Conservation (phyloP, 192 early-diverging fungal species). For the Allomyces macrogynus region DNA sequence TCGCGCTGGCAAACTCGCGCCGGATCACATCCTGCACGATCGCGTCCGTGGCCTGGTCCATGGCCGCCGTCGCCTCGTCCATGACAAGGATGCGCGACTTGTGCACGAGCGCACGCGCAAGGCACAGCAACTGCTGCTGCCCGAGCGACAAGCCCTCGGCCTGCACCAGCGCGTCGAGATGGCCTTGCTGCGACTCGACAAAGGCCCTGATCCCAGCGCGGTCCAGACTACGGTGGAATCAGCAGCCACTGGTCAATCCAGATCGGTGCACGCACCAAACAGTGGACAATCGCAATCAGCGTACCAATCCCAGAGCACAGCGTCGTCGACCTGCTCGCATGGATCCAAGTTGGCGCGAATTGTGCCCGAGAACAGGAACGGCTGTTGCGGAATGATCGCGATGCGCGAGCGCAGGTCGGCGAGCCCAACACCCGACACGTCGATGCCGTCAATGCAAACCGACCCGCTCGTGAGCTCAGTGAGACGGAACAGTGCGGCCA, state of each 20-base stretch:
- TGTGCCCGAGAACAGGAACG: not conserved
- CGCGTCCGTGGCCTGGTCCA: slow-evolving; percentile 25
- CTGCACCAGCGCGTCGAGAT: no score
- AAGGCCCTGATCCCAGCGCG: no score
- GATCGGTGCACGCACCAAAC: no score
- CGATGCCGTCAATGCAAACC: slow-evolving; percentile 15
- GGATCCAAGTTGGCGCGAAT: no score
- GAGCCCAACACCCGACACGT: slow-evolving; percentile 9
- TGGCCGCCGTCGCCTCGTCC: slow-evolving; percentile 42
- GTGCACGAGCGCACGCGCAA: slow-evolving; percentile 36
- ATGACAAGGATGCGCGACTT: slow-evolving; percentile 35
- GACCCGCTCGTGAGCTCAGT: slow-evolving; percentile 10
- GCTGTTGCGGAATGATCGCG: slow-evolving; percentile 17
- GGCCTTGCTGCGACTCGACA: no score
- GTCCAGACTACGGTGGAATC: no score
- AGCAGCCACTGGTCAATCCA: no score
- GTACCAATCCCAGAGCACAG: no score
- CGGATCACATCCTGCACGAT: slow-evolving; percentile 29
- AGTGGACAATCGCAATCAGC: no score
- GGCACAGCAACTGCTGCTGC: slow-evolving; percentile 34
- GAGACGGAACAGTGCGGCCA: slow-evolving; percentile 17
- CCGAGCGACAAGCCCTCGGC: slow-evolving; percentile 31
- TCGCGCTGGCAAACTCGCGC: slow-evolving; percentile 24
- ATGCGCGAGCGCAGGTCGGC: slow-evolving; percentile 8
- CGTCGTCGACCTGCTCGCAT: no score